Evolutionary conservation across 106 monocot species (phyloP).

Genomic region (Dendrobium catenatum): DNA sequence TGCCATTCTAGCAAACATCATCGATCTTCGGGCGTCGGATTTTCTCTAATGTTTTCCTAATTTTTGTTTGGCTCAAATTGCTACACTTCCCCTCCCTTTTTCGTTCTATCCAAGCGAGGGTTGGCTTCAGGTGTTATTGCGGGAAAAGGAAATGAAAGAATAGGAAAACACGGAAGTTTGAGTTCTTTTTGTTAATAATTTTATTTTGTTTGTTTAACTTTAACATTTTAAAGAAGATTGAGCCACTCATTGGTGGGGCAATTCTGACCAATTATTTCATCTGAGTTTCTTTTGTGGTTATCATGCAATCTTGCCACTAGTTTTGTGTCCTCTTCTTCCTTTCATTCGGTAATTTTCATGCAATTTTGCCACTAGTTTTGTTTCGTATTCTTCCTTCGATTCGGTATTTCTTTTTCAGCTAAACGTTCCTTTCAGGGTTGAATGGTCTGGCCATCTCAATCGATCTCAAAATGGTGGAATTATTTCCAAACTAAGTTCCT

Average conservation of each 20-base stretch:
- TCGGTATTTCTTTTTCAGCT: too few species aligned
- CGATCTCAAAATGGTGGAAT: too few species aligned
- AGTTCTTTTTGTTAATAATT: not conserved
- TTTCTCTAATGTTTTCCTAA: not conserved
- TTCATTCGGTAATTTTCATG: not conserved
- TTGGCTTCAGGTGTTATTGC: too few species aligned
- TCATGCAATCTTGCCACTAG: not conserved
- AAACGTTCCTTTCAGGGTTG: too few species aligned
- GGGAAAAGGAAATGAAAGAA: too few species aligned
- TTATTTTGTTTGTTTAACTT: not conserved
- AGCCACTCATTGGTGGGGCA: not conserved
- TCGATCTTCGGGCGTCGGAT: not conserved
- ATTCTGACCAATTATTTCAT: slow-evolving; percentile 1
- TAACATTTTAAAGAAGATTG: not conserved
- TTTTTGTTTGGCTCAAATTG: not conserved
- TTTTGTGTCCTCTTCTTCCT: not conserved
- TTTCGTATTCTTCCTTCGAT: not conserved
- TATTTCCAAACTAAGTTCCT: too few species aligned
- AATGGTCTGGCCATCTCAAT: too few species aligned
- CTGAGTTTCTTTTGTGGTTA: not conserved
- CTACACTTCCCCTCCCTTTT: not conserved
- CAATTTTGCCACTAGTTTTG: not conserved
- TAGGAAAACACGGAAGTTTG: too few species aligned
- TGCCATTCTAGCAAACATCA: not conserved
- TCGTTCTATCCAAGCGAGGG: too few species aligned